Evolutionary conservation across 1,139 yeast genomes (phyloP), one percentile per base, ranked within the genome.

Genomic region (Geotrichum citri-aurantii): DNA sequence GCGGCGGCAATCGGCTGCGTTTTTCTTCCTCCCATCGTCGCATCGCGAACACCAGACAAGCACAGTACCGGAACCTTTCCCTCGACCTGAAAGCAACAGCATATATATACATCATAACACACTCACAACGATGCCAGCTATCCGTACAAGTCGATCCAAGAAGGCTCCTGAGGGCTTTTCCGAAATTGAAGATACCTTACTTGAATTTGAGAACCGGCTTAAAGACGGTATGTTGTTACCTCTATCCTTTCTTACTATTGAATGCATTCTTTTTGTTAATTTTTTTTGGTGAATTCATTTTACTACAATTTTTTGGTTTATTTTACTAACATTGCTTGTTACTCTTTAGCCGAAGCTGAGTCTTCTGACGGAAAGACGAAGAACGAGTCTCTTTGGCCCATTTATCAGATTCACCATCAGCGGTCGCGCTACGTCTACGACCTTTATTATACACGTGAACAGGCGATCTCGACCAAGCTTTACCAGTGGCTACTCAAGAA

Each of bases 401-500:
- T 90, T 31, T 78, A 81, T 64, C 84, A 80, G 66, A 72, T 89
- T 26, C 81, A 85, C 65, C 95, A 89, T 69, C 93, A 88, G 67
- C 80, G 87, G 53, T 83, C 93, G 1, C 73, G 93, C 55, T 91
- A 90, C 68, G 78, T 91, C 3, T 91, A 86, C 69, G 88, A 86
- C 42, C 72, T 90, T 69, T 84, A 83, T 68, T 88, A 87, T 73
- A 84, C 83, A 63, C 79, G 88, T 61, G 82, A 86, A 64, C 5
- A 37, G 44, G 79, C 85, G 33, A 87, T 91, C 44, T 79, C 86
- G 2, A 73, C 77, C 52, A 85, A 85, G 49, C 75, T 91, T n/a
- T 91, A 89, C 70, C 84, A 84, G 52, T 91, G 93, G 89, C 75
- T 91, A 27, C 67, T 89, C 57, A 80, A 81, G 63, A 85, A 88